Base-by-base conservation (phyloP, 2,329 filamentous ascomycete genomes). In the Colletotrichum tamarilloi region DNA sequence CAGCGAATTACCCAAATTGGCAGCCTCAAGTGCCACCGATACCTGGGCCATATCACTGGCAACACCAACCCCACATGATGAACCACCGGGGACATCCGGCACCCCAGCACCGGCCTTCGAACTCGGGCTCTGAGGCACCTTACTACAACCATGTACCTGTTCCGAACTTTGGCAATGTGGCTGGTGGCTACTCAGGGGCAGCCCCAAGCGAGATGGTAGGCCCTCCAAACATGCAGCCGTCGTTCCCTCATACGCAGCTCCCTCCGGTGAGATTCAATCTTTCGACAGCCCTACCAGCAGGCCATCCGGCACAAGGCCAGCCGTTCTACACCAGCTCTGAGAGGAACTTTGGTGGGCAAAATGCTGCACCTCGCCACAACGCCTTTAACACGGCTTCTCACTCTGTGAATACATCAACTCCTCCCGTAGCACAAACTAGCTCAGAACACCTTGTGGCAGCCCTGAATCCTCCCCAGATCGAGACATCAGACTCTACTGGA, bases 1-100 rank as follows among this genome's bases (percentile, higher is more conserved):
- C 77, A 42, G 74, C 78, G 24, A 75, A 67, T 58, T 68, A 76
- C 49, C 14, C 38, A 42, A 42, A 14, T 16, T 82, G 80, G 80
- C 60, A 70, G 12, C 38, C 70, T 14, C 59, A 63, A 52, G 42
- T 59, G 14, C 66, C 57, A 26, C 42, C 42, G n/a, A 62, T 38
- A 26, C 60, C 38, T 42, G 38, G 38, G 38, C 38, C 38, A 19
- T 57, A 66, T 49, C 71, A 73, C 55, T 74, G 72, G 72, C 60
- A 68, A 22, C 24, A 30, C n/a, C 32, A 68, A 19, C 49, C 28
- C 22, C 58, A 19, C 7, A 46, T 68, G 53, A 14, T 59, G 56
- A 53, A 53, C n/a, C 63, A 62, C 53, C 67, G 32, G 32, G 55
- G 38, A 38, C 68, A 38, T 16, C 59, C 60, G 22, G 28, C 42